Percentiles rank a stretch among this genome's conserved stretches.
These are phyloP conservation scores for Singerocomus rubriflavus DNA, from an alignment of 1,284 basidiomycete species.

Conservation along the genomic window DNA sequence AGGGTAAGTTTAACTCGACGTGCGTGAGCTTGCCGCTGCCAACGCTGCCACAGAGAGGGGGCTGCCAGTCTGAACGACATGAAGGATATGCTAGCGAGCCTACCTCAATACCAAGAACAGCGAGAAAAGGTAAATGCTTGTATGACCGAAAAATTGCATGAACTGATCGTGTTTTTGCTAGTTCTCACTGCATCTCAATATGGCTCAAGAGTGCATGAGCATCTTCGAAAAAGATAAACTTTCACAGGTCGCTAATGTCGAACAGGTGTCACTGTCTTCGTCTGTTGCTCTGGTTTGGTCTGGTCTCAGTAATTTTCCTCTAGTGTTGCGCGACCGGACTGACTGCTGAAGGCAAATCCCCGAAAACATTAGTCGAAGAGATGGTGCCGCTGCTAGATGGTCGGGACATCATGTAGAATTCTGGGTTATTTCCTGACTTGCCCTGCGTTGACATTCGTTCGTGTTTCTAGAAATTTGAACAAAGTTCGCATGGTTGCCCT, in stretches of 20 bases:
- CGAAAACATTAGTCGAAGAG: slow-evolving; percentile 93
- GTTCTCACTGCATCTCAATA: slow-evolving; percentile 95
- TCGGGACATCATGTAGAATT: slow-evolving; percentile 70
- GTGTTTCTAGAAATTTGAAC: slow-evolving; percentile 66
- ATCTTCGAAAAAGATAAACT: slow-evolving; percentile 90
- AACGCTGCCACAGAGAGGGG: slow-evolving; percentile 51
- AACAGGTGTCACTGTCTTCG: slow-evolving; percentile 65
- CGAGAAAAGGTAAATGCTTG: slow-evolving; percentile 77
- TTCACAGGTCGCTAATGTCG: slow-evolving; percentile 84
- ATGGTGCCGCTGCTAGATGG: slow-evolving; percentile 97
- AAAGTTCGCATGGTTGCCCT: slow-evolving; percentile 97
- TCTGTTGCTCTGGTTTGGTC: not conserved
- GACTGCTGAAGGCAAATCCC: slow-evolving; percentile 86
- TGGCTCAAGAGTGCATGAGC: slow-evolving; percentile 97
- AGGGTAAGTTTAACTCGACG: slow-evolving; percentile 48
- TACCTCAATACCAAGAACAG: slow-evolving; percentile 95
- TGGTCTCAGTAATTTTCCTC: not conserved
- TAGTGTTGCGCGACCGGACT: slow-evolving; percentile 90
- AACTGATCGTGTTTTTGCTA: slow-evolving; percentile 32
- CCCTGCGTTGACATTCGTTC: not conserved
- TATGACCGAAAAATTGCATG: not conserved
- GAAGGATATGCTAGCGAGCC: slow-evolving; percentile 96
- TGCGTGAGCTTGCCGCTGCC: not conserved
- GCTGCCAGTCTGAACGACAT: slow-evolving; percentile 92
- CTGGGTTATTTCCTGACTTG: not conserved